These are phyloP conservation scores for Arabis hirsuta DNA, from an alignment of 345 rosid genomes.

Conservation along the genomic window DNA sequence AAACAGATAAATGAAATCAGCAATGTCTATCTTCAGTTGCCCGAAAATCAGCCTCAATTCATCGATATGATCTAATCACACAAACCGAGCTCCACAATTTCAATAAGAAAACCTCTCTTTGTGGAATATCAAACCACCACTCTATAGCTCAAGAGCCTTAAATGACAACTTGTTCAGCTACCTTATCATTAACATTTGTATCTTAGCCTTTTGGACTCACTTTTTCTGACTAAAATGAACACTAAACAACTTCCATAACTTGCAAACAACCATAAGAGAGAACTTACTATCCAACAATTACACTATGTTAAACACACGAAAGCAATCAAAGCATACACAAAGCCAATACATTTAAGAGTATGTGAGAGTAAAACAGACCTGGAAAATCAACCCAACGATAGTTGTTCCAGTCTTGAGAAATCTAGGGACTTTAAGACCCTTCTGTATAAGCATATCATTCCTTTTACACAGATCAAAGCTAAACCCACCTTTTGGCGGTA, in stretches of 20 bases:
- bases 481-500: slow-evolving; percentile 75
- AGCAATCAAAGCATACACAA: not conserved
- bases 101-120: slow-evolving; percentile 3
- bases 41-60: not conserved
- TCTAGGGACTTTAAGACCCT: slow-evolving; percentile 69
- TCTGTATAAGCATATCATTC: slow-evolving; percentile 70
- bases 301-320: slow-evolving; percentile 3
- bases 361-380: slow-evolving; percentile 50
- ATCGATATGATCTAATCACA: not conserved
- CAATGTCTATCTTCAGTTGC: not conserved
- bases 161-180: not conserved
- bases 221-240: not conserved
- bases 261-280: not conserved
- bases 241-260: slow-evolving; percentile 1
- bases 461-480: slow-evolving; percentile 87
- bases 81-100: not conserved
- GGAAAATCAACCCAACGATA: slow-evolving; percentile 80
- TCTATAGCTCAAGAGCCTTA: not conserved
- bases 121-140: not conserved
- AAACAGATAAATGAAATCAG: slow-evolving; percentile 15
- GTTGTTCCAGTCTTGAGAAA: slow-evolving; percentile 92
- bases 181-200: not conserved
- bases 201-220: not conserved
- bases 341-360: not conserved
- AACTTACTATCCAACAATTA: not conserved